These are phyloP conservation scores for Daldinia loculata DNA, from an alignment of 495 filamentous ascomycete species.

Conservation along the genomic window DNA sequence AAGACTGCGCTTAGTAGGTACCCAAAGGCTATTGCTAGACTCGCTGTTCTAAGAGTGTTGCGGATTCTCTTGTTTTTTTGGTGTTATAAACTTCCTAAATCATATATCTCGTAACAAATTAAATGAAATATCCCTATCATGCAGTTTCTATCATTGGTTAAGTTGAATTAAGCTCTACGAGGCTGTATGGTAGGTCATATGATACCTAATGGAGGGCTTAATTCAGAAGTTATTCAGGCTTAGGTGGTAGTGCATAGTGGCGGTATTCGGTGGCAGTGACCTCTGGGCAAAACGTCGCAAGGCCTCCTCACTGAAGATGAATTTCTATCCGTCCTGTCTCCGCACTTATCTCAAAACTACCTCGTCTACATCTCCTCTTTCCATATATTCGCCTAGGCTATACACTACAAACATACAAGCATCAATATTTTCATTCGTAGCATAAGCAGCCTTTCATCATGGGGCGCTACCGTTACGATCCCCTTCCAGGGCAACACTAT, in stretches of 20 bases:
- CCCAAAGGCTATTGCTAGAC: too few relatives aligned
- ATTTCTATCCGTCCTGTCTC: neutral
- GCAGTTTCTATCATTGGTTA: too few relatives aligned
- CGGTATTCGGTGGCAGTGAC: neutral
- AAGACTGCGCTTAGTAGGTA: too few relatives aligned
- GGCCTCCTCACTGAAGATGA: neutral
- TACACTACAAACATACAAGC: neutral
- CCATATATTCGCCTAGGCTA: neutral
- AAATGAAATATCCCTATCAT: too few relatives aligned
- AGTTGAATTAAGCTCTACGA: too few relatives aligned
- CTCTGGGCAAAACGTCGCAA: neutral
- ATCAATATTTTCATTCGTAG: neutral
- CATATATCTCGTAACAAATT: too few relatives aligned
- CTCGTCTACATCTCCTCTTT: neutral
- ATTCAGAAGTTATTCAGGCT: too few relatives aligned
- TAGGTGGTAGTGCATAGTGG: neutral
- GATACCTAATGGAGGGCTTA: too few relatives aligned
- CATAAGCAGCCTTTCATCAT: neutral
- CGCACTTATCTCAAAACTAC: neutral
- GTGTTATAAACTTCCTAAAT: too few relatives aligned
- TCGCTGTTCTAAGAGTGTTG: too few relatives aligned
- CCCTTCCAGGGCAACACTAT: conserved; percentile 6
- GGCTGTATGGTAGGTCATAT: too few relatives aligned
- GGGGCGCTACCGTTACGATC: conserved; percentile 1
- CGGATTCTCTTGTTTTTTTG: too few relatives aligned